Evolutionary conservation across 2,329 filamentous ascomycete species (phyloP).

Genomic region (Daldinia eschscholtzii): DNA sequence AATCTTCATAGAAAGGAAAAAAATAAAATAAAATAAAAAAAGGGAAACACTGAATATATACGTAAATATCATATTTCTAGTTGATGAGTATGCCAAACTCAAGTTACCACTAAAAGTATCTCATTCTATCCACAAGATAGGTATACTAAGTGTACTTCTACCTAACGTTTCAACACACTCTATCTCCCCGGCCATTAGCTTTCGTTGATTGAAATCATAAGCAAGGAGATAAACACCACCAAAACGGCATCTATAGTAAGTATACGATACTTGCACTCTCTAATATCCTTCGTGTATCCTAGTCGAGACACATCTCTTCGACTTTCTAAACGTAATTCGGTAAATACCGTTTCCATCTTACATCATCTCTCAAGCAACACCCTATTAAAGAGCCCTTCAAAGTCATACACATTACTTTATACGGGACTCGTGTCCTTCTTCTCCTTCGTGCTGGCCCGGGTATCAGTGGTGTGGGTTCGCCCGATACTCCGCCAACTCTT

Average conservation of each 20-base stretch:
- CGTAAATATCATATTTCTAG: background rate
- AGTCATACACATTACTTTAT: constrained; percentile 5
- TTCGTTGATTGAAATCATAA: background rate
- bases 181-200: background rate
- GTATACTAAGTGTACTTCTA: background rate
- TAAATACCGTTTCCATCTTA: background rate
- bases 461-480: constrained; percentile 49
- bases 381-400: background rate
- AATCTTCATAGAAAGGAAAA: background rate
- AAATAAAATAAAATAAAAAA: background rate
- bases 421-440: constrained; percentile 37
- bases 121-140: background rate
- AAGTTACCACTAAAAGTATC: background rate
- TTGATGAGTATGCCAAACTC: background rate
- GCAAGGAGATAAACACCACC: background rate
- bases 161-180: background rate
- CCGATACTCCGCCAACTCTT: constrained; percentile 56
- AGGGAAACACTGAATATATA: too few relatives aligned
- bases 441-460: constrained; percentile 40
- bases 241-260: background rate
- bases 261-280: background rate
- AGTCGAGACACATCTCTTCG: background rate
- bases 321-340: background rate
- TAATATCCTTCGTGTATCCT: constrained; percentile 3
- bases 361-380: background rate